phyloP scores from a whole-genome alignment of 352 stramenopile genomes.

The Plasmopara muralis region DNA sequence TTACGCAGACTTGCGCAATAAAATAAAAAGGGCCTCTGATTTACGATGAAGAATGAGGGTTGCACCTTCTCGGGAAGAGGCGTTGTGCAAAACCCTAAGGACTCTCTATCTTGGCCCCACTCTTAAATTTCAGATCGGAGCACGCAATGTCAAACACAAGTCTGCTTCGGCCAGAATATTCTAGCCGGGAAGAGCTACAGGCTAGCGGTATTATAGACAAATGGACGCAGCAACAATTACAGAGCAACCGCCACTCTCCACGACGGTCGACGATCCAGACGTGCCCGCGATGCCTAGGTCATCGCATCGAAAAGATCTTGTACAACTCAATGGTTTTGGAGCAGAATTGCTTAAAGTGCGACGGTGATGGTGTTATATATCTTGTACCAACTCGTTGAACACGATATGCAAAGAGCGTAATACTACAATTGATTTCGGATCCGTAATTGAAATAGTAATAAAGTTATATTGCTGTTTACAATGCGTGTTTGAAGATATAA shows the following conservation, averaged over 20 bases:
- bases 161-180: conserved; percentile 14
- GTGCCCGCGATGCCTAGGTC: conserved; percentile 46
- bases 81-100: background rate
- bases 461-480: no score
- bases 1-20: no score
- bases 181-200: conserved; percentile 18
- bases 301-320: conserved; percentile 46
- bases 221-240: conserved; percentile 16
- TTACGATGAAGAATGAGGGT: no score
- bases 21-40: no score
- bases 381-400: background rate
- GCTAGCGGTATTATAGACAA: conserved; percentile 21
- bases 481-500: conserved; percentile 12
- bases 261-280: conserved; percentile 25
- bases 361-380: conserved; percentile 46
- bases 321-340: conserved; percentile 57
- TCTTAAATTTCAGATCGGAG: conserved; percentile 5
- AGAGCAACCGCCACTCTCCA: conserved; percentile 5
- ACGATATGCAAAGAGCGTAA: no score
- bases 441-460: no score
- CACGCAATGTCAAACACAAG: background rate
- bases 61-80: no score
- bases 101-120: background rate
- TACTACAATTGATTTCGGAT: no score
- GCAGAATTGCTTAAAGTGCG: conserved; percentile 41